Evolutionary conservation across 176 grass and related monocot genomes (phyloP).

Genomic region (Aegilops bicornis): DNA sequence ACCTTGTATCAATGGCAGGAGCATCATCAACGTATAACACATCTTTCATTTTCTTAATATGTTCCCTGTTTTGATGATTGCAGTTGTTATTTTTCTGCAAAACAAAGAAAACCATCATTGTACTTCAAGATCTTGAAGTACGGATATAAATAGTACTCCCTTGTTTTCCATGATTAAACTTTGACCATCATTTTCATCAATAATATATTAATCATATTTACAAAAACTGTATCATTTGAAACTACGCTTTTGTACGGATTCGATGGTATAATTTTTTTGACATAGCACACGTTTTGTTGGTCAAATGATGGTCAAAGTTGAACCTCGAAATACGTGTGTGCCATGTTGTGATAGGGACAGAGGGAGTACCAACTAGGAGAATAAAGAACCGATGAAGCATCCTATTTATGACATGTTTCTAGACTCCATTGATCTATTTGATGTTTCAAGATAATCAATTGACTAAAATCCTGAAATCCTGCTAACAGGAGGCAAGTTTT

Average conservation of each 20-base stretch:
- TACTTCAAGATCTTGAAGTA: not conserved
- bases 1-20: not conserved
- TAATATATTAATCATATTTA: not conserved
- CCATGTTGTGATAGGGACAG: not conserved
- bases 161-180: not conserved
- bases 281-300: not conserved
- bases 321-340: not conserved
- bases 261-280: not conserved
- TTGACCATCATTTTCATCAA: not conserved
- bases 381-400: not conserved
- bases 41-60: not conserved
- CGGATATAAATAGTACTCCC: not conserved
- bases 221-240: not conserved
- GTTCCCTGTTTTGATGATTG: not conserved
- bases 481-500: constrained; percentile 80
- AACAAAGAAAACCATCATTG: not conserved
- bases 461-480: constrained; percentile 25
- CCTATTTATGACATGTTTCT: constrained; percentile 16
- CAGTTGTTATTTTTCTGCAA: not conserved
- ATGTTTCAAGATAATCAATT: not conserved
- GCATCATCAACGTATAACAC: not conserved
- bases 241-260: not conserved
- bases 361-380: not conserved
- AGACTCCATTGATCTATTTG: constrained; percentile 14
- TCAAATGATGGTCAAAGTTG: not conserved